Percentiles rank a stretch among this genome's conserved stretches.
phyloP scores from a whole-genome alignment of 768 basidiomycete species.

The Lentinula guzmanii region DNA sequence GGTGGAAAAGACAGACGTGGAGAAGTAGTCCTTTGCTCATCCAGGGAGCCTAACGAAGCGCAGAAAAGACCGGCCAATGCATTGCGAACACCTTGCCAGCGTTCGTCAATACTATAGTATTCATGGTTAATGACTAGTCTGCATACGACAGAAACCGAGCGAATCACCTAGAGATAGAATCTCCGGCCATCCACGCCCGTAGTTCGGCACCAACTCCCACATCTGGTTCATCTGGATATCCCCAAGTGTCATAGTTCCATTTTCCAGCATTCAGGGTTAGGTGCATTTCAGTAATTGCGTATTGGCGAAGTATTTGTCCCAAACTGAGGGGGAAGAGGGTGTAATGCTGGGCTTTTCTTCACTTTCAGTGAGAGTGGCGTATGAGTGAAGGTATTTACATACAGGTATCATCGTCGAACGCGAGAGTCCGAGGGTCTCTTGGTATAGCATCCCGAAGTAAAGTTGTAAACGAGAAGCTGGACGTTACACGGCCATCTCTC shows the following conservation, averaged over 20 bases:
- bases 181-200: slow-evolving; percentile 88
- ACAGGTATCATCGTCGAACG: slow-evolving; percentile 42
- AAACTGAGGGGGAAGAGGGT: slow-evolving; percentile 81
- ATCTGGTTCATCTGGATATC: slow-evolving; percentile 66
- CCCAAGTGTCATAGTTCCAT: slow-evolving; percentile 87
- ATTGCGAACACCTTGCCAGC: slow-evolving; percentile 85
- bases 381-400: slow-evolving; percentile 8
- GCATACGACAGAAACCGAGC: background rate
- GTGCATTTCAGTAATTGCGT: slow-evolving; percentile 83
- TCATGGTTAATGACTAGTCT: background rate
- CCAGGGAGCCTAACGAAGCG: slow-evolving; percentile 77
- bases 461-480: slow-evolving; percentile 78
- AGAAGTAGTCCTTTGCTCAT: slow-evolving; percentile 69
- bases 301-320: slow-evolving; percentile 80
- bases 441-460: slow-evolving; percentile 47
- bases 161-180: slow-evolving; percentile 41
- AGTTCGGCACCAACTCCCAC: slow-evolving; percentile 86
- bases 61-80: slow-evolving; percentile 93
- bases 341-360: slow-evolving; percentile 69
- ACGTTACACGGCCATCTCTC: slow-evolving; percentile 75
- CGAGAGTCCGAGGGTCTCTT: slow-evolving; percentile 46
- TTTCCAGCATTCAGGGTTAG: slow-evolving; percentile 87
- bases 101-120: slow-evolving; percentile 53
- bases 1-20: slow-evolving; percentile 57
- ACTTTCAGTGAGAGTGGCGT: background rate